These are phyloP conservation scores for Diplodia seriata DNA, from an alignment of 2,329 filamentous ascomycete genomes.

Conservation along the genomic window DNA sequence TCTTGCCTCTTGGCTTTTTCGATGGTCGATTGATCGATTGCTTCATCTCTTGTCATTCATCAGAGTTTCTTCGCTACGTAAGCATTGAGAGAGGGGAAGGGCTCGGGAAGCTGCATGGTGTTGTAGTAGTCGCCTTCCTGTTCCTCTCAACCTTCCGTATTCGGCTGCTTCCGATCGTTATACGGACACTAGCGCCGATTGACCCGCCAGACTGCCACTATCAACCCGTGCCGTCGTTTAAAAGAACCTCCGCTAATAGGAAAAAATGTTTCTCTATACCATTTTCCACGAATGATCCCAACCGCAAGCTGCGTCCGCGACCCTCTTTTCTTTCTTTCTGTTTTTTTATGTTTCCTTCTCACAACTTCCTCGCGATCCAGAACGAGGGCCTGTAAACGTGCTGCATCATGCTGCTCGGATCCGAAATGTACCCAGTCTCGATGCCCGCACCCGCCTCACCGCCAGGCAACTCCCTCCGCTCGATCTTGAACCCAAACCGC, in stretches of 20 bases:
- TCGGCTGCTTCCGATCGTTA: neutral
- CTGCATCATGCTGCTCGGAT: slow-evolving; percentile 82
- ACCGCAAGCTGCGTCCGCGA: neutral
- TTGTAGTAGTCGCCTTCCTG: slow-evolving; percentile 16
- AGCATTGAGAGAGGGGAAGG: neutral
- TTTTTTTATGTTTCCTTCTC: no score
- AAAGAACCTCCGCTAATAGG: neutral
- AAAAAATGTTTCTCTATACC: neutral
- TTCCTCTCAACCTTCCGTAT: slow-evolving; percentile 4
- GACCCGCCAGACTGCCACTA: slow-evolving; percentile 7
- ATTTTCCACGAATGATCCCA: neutral
- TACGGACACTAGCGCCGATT: neutral
- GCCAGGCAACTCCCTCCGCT: slow-evolving; percentile 62
- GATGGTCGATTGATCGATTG: neutral
- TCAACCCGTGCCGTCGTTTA: neutral
- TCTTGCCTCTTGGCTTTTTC: neutral
- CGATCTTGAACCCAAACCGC: slow-evolving; percentile 77
- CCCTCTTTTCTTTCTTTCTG: neutral
- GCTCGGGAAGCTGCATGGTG: neutral
- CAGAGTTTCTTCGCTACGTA: neutral
- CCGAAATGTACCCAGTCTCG: slow-evolving; percentile 86
- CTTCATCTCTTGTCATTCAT: neutral
- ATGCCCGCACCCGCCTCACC: slow-evolving; percentile 40
- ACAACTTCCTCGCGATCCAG: slow-evolving; percentile 81
- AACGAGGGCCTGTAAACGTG: slow-evolving; percentile 80